These are phyloP conservation scores for Closterium sp. DNA, from an alignment of 139 green algal species.

Conservation along the genomic window DNA sequence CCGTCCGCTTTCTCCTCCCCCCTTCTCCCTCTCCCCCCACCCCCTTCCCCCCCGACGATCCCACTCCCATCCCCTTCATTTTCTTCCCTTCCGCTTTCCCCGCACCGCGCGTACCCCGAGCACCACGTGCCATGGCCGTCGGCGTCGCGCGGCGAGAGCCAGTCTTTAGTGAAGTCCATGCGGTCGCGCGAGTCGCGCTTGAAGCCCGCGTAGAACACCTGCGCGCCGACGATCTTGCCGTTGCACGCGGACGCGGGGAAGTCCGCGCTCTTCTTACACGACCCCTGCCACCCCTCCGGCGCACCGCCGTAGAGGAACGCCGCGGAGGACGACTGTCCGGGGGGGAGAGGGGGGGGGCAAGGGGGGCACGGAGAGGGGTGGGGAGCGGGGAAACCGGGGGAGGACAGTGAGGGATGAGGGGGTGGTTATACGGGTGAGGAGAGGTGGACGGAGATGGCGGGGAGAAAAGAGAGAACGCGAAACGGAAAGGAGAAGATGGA, in stretches of 20 bases:
- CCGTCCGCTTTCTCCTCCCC: conserved; percentile 2
- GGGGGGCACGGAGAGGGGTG: too few relatives aligned
- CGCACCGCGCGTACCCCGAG: background rate
- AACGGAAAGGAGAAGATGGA: background rate
- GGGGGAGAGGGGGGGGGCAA: too few relatives aligned
- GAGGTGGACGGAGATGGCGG: background rate
- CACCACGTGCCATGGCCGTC: conserved; percentile 5
- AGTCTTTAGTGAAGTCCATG: conserved; percentile 62
- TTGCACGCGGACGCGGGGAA: conserved; percentile 11
- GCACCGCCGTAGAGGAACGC: background rate
- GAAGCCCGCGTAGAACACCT: background rate
- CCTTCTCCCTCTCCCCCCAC: too few relatives aligned
- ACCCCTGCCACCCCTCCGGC: background rate
- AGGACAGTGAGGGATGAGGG: background rate
- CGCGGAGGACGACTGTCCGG: background rate
- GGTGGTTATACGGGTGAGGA: background rate
- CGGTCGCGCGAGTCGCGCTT: background rate
- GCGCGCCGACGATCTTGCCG: conserved; percentile 1
- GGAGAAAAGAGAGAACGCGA: background rate
- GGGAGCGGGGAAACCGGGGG: too few relatives aligned
- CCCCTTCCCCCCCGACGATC: too few relatives aligned
- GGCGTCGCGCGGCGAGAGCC: conserved; percentile 50
- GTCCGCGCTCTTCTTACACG: background rate
- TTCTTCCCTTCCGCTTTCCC: too few relatives aligned
- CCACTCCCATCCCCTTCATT: too few relatives aligned